Percentiles rank a stretch among this genome's conserved stretches.
Evolutionary conservation across 2,329 filamentous ascomycete genomes (phyloP).

Genomic region (Fusarium sp.): DNA sequence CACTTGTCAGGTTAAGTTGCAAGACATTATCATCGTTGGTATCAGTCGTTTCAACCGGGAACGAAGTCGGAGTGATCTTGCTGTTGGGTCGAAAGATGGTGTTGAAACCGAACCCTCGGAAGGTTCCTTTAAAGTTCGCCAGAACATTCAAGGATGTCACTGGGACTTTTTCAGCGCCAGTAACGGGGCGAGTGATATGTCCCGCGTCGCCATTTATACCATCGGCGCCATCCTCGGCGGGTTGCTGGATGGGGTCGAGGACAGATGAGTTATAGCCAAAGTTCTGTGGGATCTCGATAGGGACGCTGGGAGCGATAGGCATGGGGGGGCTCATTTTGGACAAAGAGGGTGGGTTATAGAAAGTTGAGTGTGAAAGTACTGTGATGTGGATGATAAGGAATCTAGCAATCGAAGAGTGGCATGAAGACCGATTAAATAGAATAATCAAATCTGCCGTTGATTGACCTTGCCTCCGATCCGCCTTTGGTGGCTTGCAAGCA

Average conservation of each 20-base stretch:
- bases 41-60: slow-evolving; percentile 11
- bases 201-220: background rate
- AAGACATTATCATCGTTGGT: slow-evolving; percentile 48
- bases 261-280: slow-evolving; percentile 11
- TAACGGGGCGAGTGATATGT: background rate
- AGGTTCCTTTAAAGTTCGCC: slow-evolving; percentile 44
- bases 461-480: background rate
- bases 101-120: slow-evolving; percentile 53
- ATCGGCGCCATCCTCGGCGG: slow-evolving; percentile 2
- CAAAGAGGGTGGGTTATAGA: background rate
- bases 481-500: background rate
- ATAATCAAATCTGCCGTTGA: background rate
- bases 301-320: slow-evolving; percentile 17
- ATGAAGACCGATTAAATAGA: background rate
- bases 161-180: slow-evolving; percentile 4
- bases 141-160: slow-evolving; percentile 39
- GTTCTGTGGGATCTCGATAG: slow-evolving; percentile 25
- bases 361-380: background rate
- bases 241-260: slow-evolving; percentile 22
- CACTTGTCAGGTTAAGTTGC: slow-evolving; percentile 54
- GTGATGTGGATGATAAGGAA: background rate
- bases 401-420: background rate
- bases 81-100: slow-evolving; percentile 53
- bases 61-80: slow-evolving; percentile 34
- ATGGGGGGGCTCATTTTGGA: slow-evolving; percentile 17